Conservation (phyloP, 768 basidiomycete species). For the Russula griseocarnosa region DNA sequence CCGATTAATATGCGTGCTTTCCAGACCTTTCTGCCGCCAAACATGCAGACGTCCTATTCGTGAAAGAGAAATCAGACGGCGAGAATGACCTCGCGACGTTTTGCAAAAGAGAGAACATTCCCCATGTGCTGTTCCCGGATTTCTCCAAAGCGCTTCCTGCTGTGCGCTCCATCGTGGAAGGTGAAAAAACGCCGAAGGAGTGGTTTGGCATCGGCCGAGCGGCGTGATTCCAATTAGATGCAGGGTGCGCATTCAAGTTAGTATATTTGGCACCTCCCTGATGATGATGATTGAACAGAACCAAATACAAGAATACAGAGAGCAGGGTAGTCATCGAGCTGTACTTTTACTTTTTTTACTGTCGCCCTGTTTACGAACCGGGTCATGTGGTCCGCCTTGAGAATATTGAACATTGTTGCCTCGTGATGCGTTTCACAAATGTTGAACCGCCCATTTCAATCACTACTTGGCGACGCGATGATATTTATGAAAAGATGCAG, state of each 20-base stretch:
- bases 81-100: constrained; percentile 86
- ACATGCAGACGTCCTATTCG: constrained; percentile 93
- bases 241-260: background rate
- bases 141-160: constrained; percentile 59
- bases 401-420: too few species aligned
- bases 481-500: background rate
- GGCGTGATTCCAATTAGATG: constrained; percentile 10
- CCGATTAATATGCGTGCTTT: background rate
- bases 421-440: constrained; percentile 2
- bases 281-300: background rate
- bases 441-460: background rate
- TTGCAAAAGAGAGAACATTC: constrained; percentile 74
- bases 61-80: constrained; percentile 71
- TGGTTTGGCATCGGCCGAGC: constrained; percentile 36
- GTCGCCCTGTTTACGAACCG: background rate
- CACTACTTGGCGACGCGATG: background rate
- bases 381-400: background rate
- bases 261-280: background rate
- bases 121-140: constrained; percentile 72
- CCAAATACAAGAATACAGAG: background rate
- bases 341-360: background rate
- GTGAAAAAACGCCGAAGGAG: constrained; percentile 54
- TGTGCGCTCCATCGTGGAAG: constrained; percentile 68
- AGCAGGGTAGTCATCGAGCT: background rate
- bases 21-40: constrained; percentile 87